Evolutionary conservation across 352 stramenopile species (phyloP).

Genomic region (Pythium grandisporangium): DNA sequence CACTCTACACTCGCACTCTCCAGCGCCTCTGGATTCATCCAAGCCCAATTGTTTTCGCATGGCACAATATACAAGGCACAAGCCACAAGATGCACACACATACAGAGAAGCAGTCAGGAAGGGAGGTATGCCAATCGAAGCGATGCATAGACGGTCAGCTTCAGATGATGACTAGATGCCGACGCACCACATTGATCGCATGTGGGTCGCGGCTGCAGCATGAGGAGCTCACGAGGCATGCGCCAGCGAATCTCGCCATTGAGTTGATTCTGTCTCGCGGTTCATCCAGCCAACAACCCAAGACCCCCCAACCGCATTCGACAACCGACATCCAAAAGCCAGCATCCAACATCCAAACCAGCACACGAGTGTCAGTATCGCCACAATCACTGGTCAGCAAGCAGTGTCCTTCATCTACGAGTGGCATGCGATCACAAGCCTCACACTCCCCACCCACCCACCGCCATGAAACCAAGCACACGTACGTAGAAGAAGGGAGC

Average conservation of each 20-base stretch:
- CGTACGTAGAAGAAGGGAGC: slow-evolving; percentile 90
- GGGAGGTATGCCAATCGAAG: too few relatives aligned
- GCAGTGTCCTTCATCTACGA: background rate
- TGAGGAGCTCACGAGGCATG: slow-evolving; percentile 84
- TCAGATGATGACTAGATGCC: background rate
- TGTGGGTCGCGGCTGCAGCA: slow-evolving; percentile 47
- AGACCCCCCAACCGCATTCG: too few relatives aligned
- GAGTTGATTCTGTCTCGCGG: slow-evolving; percentile 91
- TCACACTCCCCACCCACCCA: background rate
- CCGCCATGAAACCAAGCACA: too few relatives aligned
- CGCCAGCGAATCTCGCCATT: slow-evolving; percentile 88
- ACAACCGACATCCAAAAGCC: too few relatives aligned
- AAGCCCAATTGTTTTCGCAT: too few relatives aligned
- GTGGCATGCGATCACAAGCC: background rate
- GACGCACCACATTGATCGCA: slow-evolving; percentile 89
- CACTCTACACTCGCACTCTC: slow-evolving; percentile 76
- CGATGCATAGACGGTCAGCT: too few relatives aligned
- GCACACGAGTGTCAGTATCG: background rate
- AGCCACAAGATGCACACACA: too few relatives aligned
- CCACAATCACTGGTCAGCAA: slow-evolving; percentile 1
- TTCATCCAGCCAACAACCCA: too few relatives aligned
- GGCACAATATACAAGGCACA: too few relatives aligned
- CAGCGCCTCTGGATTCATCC: slow-evolving; percentile 42
- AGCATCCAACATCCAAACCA: slow-evolving; percentile 1
- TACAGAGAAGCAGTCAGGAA: too few relatives aligned